phyloP scores from a whole-genome alignment of 306 rosid genomes.

The Castanea mollissima region DNA sequence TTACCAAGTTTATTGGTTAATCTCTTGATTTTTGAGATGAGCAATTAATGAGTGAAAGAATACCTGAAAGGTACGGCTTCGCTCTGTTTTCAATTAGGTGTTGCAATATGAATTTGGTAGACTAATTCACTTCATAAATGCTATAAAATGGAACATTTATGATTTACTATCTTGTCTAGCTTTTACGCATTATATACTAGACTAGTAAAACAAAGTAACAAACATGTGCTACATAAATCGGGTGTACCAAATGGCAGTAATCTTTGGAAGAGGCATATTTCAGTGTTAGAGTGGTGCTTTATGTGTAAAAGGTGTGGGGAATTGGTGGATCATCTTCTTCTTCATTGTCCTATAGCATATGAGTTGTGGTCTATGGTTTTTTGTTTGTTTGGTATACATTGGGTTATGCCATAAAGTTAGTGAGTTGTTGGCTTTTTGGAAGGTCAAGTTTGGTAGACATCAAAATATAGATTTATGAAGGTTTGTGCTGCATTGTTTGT shows the following conservation, averaged over 20 bases:
- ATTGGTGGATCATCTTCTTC: no score
- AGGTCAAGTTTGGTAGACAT: no score
- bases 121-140: not conserved
- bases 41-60: conserved; percentile 55
- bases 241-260: not conserved
- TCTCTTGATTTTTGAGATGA: conserved; percentile 68
- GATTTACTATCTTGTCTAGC: not conserved
- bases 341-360: no score
- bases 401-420: no score
- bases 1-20: conserved; percentile 59
- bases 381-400: no score
- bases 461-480: no score
- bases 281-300: no score
- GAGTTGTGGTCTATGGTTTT: no score
- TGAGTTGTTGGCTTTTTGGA: no score
- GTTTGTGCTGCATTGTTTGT: no score
- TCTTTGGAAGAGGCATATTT: no score
- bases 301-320: no score
- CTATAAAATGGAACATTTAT: not conserved
- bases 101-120: not conserved
- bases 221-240: not conserved
- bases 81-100: not conserved
- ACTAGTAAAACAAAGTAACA: not conserved
- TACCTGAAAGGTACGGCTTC: conserved; percentile 63
- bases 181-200: not conserved